Percentiles rank a stretch among this genome's conserved stretches.
phyloP scores from a whole-genome alignment of 495 filamentous ascomycete genomes.

The Neurospora cerealis region DNA sequence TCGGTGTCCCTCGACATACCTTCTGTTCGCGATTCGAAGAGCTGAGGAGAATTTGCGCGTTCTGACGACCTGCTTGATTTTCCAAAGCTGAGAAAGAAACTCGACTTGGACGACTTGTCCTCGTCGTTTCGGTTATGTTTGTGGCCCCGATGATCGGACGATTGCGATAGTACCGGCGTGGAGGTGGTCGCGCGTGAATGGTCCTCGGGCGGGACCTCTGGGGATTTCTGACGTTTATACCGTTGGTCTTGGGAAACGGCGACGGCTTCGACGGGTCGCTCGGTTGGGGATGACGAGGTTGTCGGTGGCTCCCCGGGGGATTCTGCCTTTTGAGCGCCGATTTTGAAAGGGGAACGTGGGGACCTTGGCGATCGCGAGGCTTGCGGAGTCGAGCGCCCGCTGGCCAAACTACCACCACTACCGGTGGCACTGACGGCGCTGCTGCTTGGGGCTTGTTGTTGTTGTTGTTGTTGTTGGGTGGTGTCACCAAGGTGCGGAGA shows the following conservation, averaged over 20 bases:
- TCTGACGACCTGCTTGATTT: constrained; percentile 30
- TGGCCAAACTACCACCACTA: not conserved
- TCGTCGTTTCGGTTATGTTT: constrained; percentile 21
- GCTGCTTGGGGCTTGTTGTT: not conserved
- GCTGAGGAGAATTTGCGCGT: constrained; percentile 25
- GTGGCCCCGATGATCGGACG: constrained; percentile 14
- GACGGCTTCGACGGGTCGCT: not conserved
- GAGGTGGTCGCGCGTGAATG: not conserved
- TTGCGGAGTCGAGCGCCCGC: constrained; percentile 17
- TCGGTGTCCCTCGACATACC: constrained; percentile 35
- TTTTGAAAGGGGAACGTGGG: constrained; percentile 42
- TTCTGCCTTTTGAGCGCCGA: constrained; percentile 26
- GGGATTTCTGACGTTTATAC: constrained; percentile 4
- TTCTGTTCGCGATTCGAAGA: constrained; percentile 28
- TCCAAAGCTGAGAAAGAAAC: constrained; percentile 38
- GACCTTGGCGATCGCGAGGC: constrained; percentile 39
- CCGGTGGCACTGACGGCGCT: not conserved
- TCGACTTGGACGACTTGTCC: constrained; percentile 25
- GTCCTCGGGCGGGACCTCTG: constrained; percentile 8
- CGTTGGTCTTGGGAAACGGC: constrained; percentile 3
- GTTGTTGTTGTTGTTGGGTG: constrained; percentile 10
- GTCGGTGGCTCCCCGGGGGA: constrained; percentile 19
- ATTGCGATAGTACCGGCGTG: constrained; percentile 10
- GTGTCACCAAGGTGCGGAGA: constrained; percentile 24
- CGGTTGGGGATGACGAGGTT: constrained; percentile 2